Evolutionary conservation across 768 basidiomycete genomes (phyloP), one percentile per base, ranked within the genome.

Genomic region (Hysterangium stoloniferum): DNA sequence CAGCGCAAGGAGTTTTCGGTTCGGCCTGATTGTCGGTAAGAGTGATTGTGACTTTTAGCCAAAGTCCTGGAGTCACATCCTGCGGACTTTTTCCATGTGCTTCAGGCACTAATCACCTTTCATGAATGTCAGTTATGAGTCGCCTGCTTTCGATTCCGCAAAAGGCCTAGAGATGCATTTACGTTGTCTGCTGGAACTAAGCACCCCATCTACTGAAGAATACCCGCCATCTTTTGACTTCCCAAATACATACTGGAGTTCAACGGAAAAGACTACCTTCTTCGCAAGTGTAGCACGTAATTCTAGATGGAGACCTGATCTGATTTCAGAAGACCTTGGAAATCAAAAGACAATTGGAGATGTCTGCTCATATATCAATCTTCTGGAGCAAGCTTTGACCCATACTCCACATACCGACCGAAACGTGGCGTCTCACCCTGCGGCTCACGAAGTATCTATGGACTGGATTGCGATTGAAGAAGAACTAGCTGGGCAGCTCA

Each of bases 281-380:
- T 51, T 51, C 17, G 4, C 17, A n/a, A 43, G 38, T 28, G 25
- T 51, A 8, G 49, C 38, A 29, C 37, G 49, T 6, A 37, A 51
- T 43, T 51, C 49, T 7, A 31, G 49, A 41, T 51, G 49, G 49
- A 51, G 36, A 42, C 49, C 49, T 28, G 49, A 51, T 31, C 37
- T 51, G 24, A 51, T 51, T 28, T 24, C 38, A 41, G 49, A 51
- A 29, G 49, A 51, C 17, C n/a, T 51, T 9, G 49, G 49, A 6
- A 25, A 28, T 13, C 19, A 19, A 24, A 51, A 51, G 32, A 40
- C 22, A 22, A 19, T 51, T 4, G 35, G 24, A 13, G 49, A 51
- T 15, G 41, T 51, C 17, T 51, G 49, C 22, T 32, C 49, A 29
- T 51, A 51, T 24, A 41, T 51, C 33, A 17, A 31, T 13, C 19